Evolutionary conservation across 1,284 basidiomycete species (phyloP).

Genomic region (Tremellales sp.): DNA sequence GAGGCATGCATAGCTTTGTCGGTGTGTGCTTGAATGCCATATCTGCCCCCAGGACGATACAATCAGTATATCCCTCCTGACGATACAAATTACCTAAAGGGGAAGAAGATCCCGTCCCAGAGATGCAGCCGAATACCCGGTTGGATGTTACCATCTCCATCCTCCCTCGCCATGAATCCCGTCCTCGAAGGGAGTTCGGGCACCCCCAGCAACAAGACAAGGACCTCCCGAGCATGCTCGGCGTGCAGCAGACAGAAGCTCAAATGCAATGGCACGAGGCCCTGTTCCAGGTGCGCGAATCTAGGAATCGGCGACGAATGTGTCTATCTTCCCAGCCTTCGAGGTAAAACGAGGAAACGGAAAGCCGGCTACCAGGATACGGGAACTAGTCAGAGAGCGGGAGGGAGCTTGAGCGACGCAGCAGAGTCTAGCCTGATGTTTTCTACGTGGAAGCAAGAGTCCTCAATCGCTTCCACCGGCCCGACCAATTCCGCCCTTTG

Average conservation of each 20-base stretch:
- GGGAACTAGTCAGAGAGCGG: background rate
- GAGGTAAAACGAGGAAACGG: constrained; percentile 31
- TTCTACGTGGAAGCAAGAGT: constrained; percentile 10
- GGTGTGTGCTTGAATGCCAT: too few species aligned
- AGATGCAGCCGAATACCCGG: too few species aligned
- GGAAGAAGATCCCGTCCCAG: too few species aligned
- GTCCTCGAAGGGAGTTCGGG: too few species aligned
- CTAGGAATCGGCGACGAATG: constrained; percentile 12
- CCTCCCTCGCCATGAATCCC: too few species aligned
- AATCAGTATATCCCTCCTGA: too few species aligned
- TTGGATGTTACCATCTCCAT: too few species aligned
- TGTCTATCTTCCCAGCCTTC: constrained; percentile 26
- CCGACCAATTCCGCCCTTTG: constrained; percentile 7
- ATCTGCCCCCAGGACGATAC: too few species aligned
- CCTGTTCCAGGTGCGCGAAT: constrained; percentile 24
- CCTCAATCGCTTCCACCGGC: constrained; percentile 1
- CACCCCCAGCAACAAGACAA: too few species aligned
- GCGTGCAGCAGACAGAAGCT: constrained; percentile 27
- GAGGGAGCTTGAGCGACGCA: constrained; percentile 4
- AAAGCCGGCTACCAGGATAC: constrained; percentile 3
- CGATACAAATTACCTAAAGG: too few species aligned
- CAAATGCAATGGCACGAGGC: constrained; percentile 26
- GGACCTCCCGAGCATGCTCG: constrained; percentile 22
- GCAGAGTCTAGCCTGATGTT: constrained; percentile 3
- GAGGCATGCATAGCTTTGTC: too few species aligned